Conservation (phyloP, 768 basidiomycete species). For the Thelephora aurantiotincta region DNA sequence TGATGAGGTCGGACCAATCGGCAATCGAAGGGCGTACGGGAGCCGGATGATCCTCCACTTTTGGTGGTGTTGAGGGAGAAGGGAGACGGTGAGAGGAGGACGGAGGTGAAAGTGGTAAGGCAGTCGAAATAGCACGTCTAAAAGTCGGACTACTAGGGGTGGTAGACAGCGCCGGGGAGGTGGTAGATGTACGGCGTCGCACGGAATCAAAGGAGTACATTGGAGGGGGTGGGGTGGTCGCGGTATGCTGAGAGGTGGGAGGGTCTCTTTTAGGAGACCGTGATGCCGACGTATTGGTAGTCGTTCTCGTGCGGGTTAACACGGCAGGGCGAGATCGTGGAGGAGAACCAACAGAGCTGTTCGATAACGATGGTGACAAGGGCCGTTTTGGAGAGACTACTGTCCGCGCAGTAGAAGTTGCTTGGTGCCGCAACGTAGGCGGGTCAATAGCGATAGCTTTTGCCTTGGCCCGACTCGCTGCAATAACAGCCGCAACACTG, state of each 20-base stretch:
- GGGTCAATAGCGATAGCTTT: conserved; percentile 74
- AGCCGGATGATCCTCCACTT: neutral
- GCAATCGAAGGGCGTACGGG: neutral
- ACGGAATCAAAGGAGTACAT: neutral
- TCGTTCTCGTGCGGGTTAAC: conserved; percentile 2
- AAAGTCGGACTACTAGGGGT: conserved; percentile 15
- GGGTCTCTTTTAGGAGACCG: too few relatives aligned
- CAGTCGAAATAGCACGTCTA: conserved; percentile 19
- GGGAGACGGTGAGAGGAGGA: conserved; percentile 4
- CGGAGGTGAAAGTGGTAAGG: conserved; percentile 18
- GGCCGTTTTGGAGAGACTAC: conserved; percentile 26
- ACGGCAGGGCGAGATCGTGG: conserved; percentile 7
- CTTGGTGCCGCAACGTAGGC: conserved; percentile 68
- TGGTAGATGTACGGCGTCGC: conserved; percentile 7
- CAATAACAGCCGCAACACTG: conserved; percentile 76
- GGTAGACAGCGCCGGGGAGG: conserved; percentile 9
- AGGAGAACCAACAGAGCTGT: conserved; percentile 13
- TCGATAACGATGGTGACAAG: conserved; percentile 23
- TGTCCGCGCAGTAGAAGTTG: conserved; percentile 46
- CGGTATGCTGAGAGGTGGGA: too few relatives aligned
- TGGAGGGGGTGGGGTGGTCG: too few relatives aligned
- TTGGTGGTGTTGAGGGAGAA: conserved; percentile 6
- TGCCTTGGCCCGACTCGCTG: conserved; percentile 81
- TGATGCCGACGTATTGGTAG: neutral
- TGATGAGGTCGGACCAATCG: conserved; percentile 4